Base-by-base conservation (phyloP, 768 basidiomycete species). In the Rhodotorula sphaerocarpa region DNA sequence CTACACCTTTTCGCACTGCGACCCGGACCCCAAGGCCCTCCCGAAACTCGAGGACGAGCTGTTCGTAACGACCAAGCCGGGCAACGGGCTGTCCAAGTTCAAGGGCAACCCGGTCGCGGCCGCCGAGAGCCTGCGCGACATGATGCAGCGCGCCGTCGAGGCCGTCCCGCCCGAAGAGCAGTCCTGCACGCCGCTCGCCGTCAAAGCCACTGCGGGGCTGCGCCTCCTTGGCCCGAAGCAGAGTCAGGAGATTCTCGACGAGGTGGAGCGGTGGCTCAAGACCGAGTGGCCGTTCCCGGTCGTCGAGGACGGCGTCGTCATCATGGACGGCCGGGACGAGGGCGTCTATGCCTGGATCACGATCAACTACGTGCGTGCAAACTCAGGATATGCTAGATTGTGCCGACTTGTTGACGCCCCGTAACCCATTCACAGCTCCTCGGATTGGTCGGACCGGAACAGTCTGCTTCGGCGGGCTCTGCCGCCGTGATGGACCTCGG, bases 261-360 rank as follows among this genome's bases (percentile, higher is more conserved):
- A 87, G 27, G 89, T 96, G 46, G 79, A 82, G 71, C 68, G 73
- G 41, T 77, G 84, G 59, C 67, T 95, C 60, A 77, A 78, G 65
- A 72, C 72, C 5, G 77, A 75, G 60, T 93, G 85, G 69, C 84
- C 85, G 15, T 97, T 96, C 77, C 77, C 74, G 31, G 65, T 86
- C 43, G 78, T 79, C n/a, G 77, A 78, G 65, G 83, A 83, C 52
- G 83, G 82, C 3, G 90, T 93, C 39, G 82, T 81, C 45, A 84
- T 96, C 65, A 92, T 96, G 92, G 92, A 95, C 67, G 92, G 92
- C 11, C 82, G 84, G 68, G 92, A 97, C 73, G 93, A 96, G 75
- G 93, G 77, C 36, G 89, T 96, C n/a, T 97, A 88, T 74, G 90
- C 93, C 33, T 97, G 93, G 92, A 90, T 96, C 69, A 95, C 93